A percentile compares a stretch with the other conserved stretches of the same genome.
Evolutionary conservation across 805 yeast species (phyloP).

Genomic region (Schwanniomyces polymorphus): DNA sequence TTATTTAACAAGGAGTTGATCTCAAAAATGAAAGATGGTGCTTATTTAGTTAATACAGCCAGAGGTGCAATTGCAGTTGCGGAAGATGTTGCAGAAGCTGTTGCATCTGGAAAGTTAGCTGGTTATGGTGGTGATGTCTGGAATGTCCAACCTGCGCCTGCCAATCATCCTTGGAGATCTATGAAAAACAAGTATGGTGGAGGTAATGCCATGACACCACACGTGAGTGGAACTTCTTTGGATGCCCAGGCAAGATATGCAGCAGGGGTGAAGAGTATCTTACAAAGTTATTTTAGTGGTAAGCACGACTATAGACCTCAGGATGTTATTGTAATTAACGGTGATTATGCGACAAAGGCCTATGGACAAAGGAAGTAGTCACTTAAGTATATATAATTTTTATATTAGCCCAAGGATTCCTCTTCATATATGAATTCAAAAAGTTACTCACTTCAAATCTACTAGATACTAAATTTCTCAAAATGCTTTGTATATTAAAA

Average conservation of each 20-base stretch:
- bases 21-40: slow-evolving; percentile 70
- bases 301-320: slow-evolving; percentile 72
- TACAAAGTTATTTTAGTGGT: slow-evolving; percentile 60
- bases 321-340: slow-evolving; percentile 70
- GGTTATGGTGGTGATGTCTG: slow-evolving; percentile 89
- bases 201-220: slow-evolving; percentile 87
- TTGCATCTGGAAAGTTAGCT: slow-evolving; percentile 63
- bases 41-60: slow-evolving; percentile 76
- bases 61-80: slow-evolving; percentile 78
- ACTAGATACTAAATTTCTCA: not conserved
- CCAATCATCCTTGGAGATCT: slow-evolving; percentile 73
- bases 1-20: slow-evolving; percentile 65
- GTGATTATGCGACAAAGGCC: slow-evolving; percentile 71
- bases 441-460: not conserved
- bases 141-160: slow-evolving; percentile 83
- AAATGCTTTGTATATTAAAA: slow-evolving; percentile 1
- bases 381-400: not conserved
- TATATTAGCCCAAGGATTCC: not conserved
- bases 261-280: slow-evolving; percentile 63
- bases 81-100: slow-evolving; percentile 75
- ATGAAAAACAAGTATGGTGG: slow-evolving; percentile 66
- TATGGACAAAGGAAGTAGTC: slow-evolving; percentile 51
- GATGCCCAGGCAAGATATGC: slow-evolving; percentile 81
- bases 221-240: slow-evolving; percentile 74
- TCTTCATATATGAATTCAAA: not conserved